Base-by-base conservation (phyloP, 345 rosid genomes). In the Melastoma malabathricum region DNA sequence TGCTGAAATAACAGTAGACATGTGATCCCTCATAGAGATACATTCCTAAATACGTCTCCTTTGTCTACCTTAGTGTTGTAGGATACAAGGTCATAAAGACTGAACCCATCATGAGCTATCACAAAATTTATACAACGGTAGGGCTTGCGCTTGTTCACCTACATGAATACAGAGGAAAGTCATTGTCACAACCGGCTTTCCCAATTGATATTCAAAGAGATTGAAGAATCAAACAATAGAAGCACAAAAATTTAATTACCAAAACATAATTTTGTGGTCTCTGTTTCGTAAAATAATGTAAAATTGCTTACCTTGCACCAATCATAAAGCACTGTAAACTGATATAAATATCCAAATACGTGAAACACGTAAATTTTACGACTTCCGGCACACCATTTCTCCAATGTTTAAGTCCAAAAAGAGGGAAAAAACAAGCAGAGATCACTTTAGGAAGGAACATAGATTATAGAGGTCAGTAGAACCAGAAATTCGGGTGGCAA, bases 71-170 rank as follows among this genome's bases (percentile, higher is more conserved):
- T 86, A 45, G 57, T 61, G 53, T 86, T 83, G 72, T 90, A 90
- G 5, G 98, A 72, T 60, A 90, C 94, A 46, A 90, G 89, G 75
- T 90, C 98, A 55, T 73, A 55, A 43, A 90, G 61, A 7, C 96
- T 86, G 78, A 86, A 86, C 48, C 98, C 98, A 68, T 90, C 98
- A 63, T 90, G 98, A 38, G 94, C 92, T 43, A 80, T 76, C 27
- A 86, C 41, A 59, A 90, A 90, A 74, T 90, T 90, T 41, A 90
- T 56, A 57, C 96, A 68, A 50, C 86, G 94, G 73, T 75, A 83
- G 10, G 98, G 94, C 77, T 86, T 86, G 63, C 96, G 86, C 34
- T 83, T 80, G 60, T 90, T 80, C 59, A 76, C 77, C 98, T 90
- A 65, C 27, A 58, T 50, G 60, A 46, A 46, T 46, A 64, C 41